Conservation (phyloP, 1,139 yeast species). For the Pichia sp. region DNA sequence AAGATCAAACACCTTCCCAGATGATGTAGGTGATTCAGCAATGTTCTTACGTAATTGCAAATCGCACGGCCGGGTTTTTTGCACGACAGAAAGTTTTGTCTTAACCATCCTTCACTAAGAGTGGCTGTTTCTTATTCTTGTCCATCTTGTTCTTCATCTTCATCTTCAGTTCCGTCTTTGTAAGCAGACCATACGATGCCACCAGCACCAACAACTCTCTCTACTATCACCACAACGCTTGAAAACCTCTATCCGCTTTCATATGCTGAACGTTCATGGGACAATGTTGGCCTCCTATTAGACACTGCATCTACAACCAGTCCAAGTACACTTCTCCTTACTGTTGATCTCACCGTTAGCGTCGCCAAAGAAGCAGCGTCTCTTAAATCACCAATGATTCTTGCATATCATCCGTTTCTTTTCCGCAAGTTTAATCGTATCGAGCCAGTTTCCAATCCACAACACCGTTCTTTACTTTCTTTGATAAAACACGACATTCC, state of each 20-base stretch:
- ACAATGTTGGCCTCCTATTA: slow-evolving; percentile 82
- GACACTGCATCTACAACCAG: slow-evolving; percentile 33
- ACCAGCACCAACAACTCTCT: neutral
- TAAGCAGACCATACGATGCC: neutral
- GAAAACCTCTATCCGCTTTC: slow-evolving; percentile 38
- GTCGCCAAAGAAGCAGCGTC: slow-evolving; percentile 83
- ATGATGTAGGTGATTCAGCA: too few relatives aligned
- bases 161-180: too few relatives aligned
- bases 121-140: too few relatives aligned
- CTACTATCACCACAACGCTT: neutral
- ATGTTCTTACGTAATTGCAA: too few relatives aligned
- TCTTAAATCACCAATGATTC: slow-evolving; percentile 44
- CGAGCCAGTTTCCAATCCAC: slow-evolving; percentile 52
- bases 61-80: too few relatives aligned
- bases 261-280: slow-evolving; percentile 82
- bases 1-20: too few relatives aligned
- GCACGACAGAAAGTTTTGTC: too few relatives aligned
- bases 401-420: slow-evolving; percentile 94
- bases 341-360: slow-evolving; percentile 76
- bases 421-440: slow-evolving; percentile 84
- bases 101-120: too few relatives aligned
- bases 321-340: slow-evolving; percentile 47
- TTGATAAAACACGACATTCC: slow-evolving; percentile 71
- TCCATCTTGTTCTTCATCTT: too few relatives aligned
- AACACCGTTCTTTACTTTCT: slow-evolving; percentile 67